Conservation (phyloP, 2,329 filamentous ascomycete species). For the Acarospora socialis region DNA sequence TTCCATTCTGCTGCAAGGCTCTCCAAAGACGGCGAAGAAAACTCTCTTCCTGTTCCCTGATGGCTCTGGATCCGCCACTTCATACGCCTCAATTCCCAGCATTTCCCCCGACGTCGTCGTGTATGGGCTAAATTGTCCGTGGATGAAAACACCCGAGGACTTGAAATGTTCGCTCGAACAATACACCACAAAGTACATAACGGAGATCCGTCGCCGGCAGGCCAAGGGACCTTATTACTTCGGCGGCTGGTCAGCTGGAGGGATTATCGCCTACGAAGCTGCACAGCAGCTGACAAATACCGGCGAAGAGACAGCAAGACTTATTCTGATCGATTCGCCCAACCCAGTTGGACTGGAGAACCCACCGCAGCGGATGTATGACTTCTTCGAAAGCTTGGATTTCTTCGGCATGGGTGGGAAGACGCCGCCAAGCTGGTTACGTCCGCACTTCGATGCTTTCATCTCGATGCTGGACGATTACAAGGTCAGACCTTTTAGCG, state of each 20-base stretch:
- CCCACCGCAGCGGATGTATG: constrained; percentile 40
- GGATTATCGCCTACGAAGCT: constrained; percentile 40
- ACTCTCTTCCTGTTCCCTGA: constrained; percentile 13
- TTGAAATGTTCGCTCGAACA: constrained; percentile 52
- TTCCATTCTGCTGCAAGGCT: constrained; percentile 13
- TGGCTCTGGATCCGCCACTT: constrained; percentile 43
- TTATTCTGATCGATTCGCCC: constrained; percentile 39
- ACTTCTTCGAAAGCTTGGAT: constrained; percentile 59
- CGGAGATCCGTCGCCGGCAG: constrained; percentile 58
- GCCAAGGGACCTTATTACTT: constrained; percentile 45
- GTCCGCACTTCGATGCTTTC: constrained; percentile 57
- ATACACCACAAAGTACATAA: constrained; percentile 49
- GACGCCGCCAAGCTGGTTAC: constrained; percentile 58
- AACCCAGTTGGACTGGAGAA: constrained; percentile 38
- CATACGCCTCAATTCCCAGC: constrained; percentile 47
- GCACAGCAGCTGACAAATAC: constrained; percentile 33
- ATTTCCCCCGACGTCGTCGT: constrained; percentile 36
- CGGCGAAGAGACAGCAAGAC: constrained; percentile 35
- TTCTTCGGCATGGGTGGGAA: constrained; percentile 44
- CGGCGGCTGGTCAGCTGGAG: constrained; percentile 42
- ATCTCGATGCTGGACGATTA: constrained; percentile 57
- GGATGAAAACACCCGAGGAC: constrained; percentile 54
- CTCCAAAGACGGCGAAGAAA: constrained; percentile 11
- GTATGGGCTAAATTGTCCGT: constrained; percentile 51
- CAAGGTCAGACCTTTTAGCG: constrained; percentile 46